Conservation (phyloP, 163 green algal species). For the Coccomyxa subellipsoidea region DNA sequence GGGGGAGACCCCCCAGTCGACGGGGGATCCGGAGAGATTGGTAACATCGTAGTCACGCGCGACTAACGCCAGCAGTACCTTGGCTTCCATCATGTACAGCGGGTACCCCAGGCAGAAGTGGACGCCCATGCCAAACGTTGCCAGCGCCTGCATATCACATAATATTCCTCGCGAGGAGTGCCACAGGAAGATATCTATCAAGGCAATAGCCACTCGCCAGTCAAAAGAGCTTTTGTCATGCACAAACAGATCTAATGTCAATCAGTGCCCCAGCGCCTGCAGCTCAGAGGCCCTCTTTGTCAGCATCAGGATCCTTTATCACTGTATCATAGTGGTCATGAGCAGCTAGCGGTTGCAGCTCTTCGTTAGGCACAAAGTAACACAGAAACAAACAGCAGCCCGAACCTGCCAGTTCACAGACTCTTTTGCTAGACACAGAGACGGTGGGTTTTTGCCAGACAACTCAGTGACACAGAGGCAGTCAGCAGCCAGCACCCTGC, state of each 20-base stretch:
- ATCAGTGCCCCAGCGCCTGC: too few species aligned
- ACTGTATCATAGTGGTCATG: neutral
- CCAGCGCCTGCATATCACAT: neutral
- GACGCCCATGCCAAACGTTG: conserved; percentile 5
- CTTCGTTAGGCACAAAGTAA: too few species aligned
- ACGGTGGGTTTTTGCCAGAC: neutral
- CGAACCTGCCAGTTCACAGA: too few species aligned
- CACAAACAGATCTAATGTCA: too few species aligned
- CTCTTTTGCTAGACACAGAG: too few species aligned
- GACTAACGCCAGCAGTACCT: conserved; percentile 2
- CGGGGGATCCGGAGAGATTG: neutral
- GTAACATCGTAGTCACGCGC: neutral
- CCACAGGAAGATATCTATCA: too few species aligned
- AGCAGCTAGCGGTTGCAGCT: neutral
- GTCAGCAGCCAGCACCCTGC: neutral
- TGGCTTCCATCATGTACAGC: conserved; percentile 11
- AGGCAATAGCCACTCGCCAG: too few species aligned
- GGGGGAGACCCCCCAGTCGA: neutral
- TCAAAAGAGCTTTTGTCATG: too few species aligned
- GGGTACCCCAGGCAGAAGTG: conserved; percentile 2
- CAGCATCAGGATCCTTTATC: neutral
- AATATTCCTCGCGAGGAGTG: too few species aligned
- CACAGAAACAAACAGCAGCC: too few species aligned
- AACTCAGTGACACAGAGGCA: neutral
- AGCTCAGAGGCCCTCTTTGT: too few species aligned